Conservation (phyloP, 2,329 filamentous ascomycete species). For the Chaetomiaceae sp. region DNA sequence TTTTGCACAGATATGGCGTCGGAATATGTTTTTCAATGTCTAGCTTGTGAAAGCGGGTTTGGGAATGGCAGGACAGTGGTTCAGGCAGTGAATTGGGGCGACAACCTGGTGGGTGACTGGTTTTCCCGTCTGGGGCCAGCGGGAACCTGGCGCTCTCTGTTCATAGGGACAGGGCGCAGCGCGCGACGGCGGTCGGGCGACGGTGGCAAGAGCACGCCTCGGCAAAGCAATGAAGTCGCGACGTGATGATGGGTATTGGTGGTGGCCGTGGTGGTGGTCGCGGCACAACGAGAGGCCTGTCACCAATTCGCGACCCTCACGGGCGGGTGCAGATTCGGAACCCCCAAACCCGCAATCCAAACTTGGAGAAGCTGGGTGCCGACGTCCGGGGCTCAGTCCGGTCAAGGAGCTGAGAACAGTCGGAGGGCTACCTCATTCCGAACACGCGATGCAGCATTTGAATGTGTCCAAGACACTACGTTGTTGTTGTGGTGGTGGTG, state of each 20-base stretch:
- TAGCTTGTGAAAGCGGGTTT: background rate
- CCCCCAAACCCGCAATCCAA: background rate
- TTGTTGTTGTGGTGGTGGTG: background rate
- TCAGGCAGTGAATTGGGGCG: background rate
- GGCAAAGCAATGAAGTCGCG: constrained; percentile 10
- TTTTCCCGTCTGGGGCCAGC: constrained; percentile 55
- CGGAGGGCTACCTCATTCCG: constrained; percentile 55
- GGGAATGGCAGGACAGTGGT: background rate
- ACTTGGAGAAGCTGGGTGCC: constrained; percentile 1
- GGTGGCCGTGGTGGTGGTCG: too few relatives aligned
- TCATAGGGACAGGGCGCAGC: constrained; percentile 36
- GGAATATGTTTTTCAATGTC: background rate
- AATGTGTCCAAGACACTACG: constrained; percentile 19
- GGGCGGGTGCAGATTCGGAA: constrained; percentile 6
- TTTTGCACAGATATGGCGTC: constrained; percentile 1
- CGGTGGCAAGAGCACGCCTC: constrained; percentile 17
- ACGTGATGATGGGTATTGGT: constrained; percentile 2
- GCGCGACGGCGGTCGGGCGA: constrained; percentile 12
- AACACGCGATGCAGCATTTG: constrained; percentile 19
- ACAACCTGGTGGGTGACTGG: constrained; percentile 53
- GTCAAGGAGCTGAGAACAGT: constrained; percentile 54
- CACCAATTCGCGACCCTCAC: background rate
- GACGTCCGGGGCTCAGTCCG: constrained; percentile 44
- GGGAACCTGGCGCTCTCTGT: constrained; percentile 49
- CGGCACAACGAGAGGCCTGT: constrained; percentile 3